Evolutionary conservation across 2,329 filamentous ascomycete genomes (phyloP), one percentile per base, ranked within the genome.

Genomic region (Xylaria sp.): DNA sequence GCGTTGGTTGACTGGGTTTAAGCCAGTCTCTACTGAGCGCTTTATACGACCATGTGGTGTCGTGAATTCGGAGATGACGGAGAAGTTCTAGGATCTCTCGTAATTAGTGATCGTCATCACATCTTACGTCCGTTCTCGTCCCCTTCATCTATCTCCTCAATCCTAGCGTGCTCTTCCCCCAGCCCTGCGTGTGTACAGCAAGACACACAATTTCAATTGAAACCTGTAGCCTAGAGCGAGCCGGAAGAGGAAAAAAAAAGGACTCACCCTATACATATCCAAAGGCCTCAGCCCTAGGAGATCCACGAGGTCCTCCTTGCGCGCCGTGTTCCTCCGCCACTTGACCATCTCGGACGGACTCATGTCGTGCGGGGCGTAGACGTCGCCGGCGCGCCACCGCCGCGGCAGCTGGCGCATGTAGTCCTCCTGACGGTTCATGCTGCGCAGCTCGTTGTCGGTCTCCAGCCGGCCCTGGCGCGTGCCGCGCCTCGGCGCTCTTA

Each of bases 351-450:
- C 94, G 42, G 84, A 82, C 27, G 89, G 85, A 64, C 89, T 91
- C 78, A 99, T 80, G 81, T 99, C 96, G 78, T 94, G 92, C 39
- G 96, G 96, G 68, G 94, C 88, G 82, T 98, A 98, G 61, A 98
- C 86, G 78, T 98, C 94, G 74, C 96, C 96, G 0, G 83, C 75
- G 75, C 85, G 84, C 91, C 92, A 98, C 48, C 86, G 85, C 56
- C 94, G 90, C 42, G 88, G 85, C 80, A 90, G 86, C 80, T 93
- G 89, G 70, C 81, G 83, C 74, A 89, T 81, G 78, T 89, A 88
- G 70, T 89, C 87, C 53, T 82, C 81, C 61, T 80, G 81, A 55
- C 79, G 73, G 75, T 81, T 81, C 71, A 78, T 77, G 72, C 80
- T 78, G 71, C 76, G 76, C 63, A 83, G 72, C 64, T 79, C 77